These are phyloP conservation scores for Calycina marina DNA, from an alignment of 2,329 filamentous ascomycete genomes.

Conservation along the genomic window DNA sequence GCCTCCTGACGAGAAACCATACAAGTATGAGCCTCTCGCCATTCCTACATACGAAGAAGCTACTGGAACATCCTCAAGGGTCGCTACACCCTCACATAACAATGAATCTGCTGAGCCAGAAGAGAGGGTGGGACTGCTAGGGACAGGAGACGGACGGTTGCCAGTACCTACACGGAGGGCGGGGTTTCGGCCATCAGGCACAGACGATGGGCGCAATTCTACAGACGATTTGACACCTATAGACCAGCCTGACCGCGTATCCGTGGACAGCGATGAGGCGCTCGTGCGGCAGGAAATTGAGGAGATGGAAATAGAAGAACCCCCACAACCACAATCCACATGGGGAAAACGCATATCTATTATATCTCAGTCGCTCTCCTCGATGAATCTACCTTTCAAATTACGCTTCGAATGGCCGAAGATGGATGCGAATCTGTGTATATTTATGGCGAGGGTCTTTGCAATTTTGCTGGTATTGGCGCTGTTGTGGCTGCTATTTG, in stretches of 20 bases:
- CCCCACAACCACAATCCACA: constrained; percentile 27
- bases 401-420: constrained; percentile 14
- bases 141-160: constrained; percentile 29
- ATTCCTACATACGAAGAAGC: constrained; percentile 81
- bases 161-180: constrained; percentile 28
- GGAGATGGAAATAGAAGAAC: constrained; percentile 76
- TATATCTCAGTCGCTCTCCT: constrained; percentile 19
- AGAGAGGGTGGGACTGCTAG: constrained; percentile 65
- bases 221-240: constrained; percentile 28
- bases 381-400: constrained; percentile 21
- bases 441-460: constrained; percentile 59
- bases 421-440: constrained; percentile 27
- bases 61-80: constrained; percentile 43
- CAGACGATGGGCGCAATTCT: constrained; percentile 47
- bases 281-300: constrained; percentile 70
- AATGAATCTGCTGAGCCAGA: constrained; percentile 52
- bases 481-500: constrained; percentile 72
- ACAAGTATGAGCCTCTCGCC: constrained; percentile 46
- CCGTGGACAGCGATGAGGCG: constrained; percentile 39
- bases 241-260: constrained; percentile 34
- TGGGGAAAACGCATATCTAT: constrained; percentile 25
- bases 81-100: constrained; percentile 42
- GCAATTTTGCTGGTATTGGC: constrained; percentile 62
- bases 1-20: constrained; percentile 39
- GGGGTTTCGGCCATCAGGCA: constrained; percentile 68